phyloP scores from a whole-genome alignment of 1,139 yeast species.

The Geotrichum siamense region DNA sequence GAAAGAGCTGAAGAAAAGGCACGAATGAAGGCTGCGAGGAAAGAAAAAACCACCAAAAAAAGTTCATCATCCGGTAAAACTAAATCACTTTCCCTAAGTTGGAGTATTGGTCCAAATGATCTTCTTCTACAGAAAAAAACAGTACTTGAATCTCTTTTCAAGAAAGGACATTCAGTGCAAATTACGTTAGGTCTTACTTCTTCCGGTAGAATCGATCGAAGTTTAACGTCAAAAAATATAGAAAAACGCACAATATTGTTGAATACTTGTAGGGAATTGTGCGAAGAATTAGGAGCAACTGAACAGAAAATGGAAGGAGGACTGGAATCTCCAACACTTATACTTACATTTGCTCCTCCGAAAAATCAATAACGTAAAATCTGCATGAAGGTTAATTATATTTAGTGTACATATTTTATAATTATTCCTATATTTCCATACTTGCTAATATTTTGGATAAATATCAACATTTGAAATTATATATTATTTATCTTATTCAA shows the following conservation, averaged over 20 bases:
- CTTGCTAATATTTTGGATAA: too few relatives aligned
- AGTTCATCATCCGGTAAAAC: slow-evolving; percentile 26
- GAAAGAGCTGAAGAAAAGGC: slow-evolving; percentile 3
- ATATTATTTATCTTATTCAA: slow-evolving; percentile 10
- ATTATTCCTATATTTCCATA: too few relatives aligned
- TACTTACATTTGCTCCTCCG: slow-evolving; percentile 18
- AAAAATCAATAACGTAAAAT: slow-evolving; percentile 8
- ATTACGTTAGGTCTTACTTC: slow-evolving; percentile 26
- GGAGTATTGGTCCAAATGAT: slow-evolving; percentile 32
- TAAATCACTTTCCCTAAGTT: slow-evolving; percentile 31
- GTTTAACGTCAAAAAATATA: neutral
- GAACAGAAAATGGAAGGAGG: slow-evolving; percentile 27
- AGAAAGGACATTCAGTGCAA: slow-evolving; percentile 30
- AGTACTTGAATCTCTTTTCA: slow-evolving; percentile 34
- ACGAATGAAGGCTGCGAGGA: slow-evolving; percentile 14
- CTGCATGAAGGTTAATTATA: too few relatives aligned
- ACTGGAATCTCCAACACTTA: slow-evolving; percentile 18
- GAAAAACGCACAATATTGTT: slow-evolving; percentile 32
- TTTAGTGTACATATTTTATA: too few relatives aligned
- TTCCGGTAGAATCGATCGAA: slow-evolving; percentile 20
- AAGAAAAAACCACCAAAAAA: slow-evolving; percentile 19
- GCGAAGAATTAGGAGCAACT: slow-evolving; percentile 27
- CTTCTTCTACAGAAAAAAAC: slow-evolving; percentile 31
- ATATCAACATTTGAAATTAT: too few relatives aligned
- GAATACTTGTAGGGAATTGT: slow-evolving; percentile 25